Percentiles rank a stretch among this genome's conserved stretches.
These are phyloP conservation scores for Solanum bulbocastanum DNA, from an alignment of 257 asterid genomes.

Conservation along the genomic window DNA sequence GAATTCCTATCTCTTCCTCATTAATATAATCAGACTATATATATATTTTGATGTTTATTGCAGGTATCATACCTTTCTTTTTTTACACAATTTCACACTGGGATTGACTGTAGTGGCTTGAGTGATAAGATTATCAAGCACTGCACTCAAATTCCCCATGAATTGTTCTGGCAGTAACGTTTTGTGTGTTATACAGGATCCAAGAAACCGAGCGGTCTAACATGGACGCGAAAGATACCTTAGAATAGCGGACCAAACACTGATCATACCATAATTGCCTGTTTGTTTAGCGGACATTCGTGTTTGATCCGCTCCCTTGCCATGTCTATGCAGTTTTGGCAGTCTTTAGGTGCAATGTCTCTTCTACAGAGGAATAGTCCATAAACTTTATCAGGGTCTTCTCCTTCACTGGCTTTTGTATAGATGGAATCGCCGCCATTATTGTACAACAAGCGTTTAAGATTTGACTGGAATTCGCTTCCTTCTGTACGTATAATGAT, in stretches of 20 bases:
- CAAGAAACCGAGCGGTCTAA: fast-evolving
- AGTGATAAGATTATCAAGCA: background rate
- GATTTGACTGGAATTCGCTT: background rate
- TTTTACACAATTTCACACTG: background rate
- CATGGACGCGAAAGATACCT: background rate
- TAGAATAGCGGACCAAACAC: background rate
- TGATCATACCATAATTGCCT: background rate
- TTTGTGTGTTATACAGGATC: background rate
- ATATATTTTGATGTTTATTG: too few relatives aligned
- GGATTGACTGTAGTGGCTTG: background rate
- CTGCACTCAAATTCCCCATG: background rate
- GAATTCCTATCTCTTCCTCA: too few relatives aligned
- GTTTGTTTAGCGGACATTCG: background rate
- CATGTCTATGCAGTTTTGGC: background rate
- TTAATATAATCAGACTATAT: too few relatives aligned
- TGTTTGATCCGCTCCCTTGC: background rate
- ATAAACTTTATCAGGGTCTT: too few relatives aligned
- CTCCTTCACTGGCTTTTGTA: too few relatives aligned
- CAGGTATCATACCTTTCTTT: too few relatives aligned
- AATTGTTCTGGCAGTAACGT: background rate
- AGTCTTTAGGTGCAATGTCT: background rate
- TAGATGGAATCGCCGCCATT: too few relatives aligned
- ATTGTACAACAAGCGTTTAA: background rate
- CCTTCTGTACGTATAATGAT: background rate
- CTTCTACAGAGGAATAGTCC: background rate